Percentiles rank a stretch among this genome's conserved stretches.
Conservation (phyloP, 495 filamentous ascomycete species). For the Aspergillus nidulans region DNA sequence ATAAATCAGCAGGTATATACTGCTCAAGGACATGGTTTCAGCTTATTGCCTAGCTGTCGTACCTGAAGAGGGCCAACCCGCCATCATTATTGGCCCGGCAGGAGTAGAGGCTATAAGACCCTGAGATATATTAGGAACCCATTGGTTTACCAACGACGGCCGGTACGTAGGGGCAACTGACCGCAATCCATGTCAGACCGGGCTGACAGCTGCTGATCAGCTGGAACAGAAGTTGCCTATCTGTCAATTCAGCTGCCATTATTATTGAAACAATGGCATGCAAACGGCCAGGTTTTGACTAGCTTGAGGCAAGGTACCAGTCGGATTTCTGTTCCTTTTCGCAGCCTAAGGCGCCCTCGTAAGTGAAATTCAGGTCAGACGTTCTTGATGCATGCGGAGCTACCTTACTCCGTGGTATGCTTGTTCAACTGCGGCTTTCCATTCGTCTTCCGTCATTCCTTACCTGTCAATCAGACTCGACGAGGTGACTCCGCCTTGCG, state of each 20-base stretch:
- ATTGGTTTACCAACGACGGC: neutral
- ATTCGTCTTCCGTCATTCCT: too few relatives aligned
- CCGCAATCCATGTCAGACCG: slow-evolving; percentile 5
- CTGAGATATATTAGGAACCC: neutral
- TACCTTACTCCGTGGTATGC: neutral
- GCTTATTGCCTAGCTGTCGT: too few relatives aligned
- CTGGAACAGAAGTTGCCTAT: neutral
- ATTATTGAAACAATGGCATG: neutral
- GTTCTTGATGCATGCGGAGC: slow-evolving; percentile 3
- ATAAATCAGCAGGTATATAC: neutral
- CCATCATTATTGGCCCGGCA: neutral
- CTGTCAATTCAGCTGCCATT: neutral
- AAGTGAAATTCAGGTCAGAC: slow-evolving; percentile 4
- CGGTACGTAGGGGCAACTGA: neutral
- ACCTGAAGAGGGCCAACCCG: too few relatives aligned
- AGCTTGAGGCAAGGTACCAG: slow-evolving; percentile 6
- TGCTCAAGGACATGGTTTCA: neutral
- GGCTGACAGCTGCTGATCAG: neutral
- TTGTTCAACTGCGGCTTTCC: slow-evolving; percentile 6
- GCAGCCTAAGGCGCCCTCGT: neutral
- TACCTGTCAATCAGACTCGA: slow-evolving; percentile 2
- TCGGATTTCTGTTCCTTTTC: neutral
- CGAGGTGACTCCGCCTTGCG: neutral
- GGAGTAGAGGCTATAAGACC: neutral
- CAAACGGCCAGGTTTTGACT: neutral